A percentile compares a stretch with the other conserved stretches of the same genome.
phyloP scores from a whole-genome alignment of 306 rosid species.

The Notholithocarpus densiflorus region DNA sequence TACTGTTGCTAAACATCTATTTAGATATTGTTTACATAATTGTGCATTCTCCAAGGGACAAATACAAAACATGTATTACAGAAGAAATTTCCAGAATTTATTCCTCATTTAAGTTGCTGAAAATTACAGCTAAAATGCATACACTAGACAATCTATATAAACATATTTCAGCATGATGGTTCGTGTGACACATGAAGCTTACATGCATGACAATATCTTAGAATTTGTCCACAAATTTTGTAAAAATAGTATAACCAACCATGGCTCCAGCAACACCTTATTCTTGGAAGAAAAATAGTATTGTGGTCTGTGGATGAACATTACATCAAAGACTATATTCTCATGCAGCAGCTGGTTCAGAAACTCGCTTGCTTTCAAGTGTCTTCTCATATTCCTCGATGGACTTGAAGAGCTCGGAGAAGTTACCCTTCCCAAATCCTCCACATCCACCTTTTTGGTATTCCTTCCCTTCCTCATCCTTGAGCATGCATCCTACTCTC shows the following conservation, averaged over 20 bases:
- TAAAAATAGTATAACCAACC: background rate
- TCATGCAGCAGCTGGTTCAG: slow-evolving; percentile 33
- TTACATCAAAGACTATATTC: background rate
- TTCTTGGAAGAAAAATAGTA: background rate
- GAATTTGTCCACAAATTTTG: background rate
- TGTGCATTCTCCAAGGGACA: too few relatives aligned
- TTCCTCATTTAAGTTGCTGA: too few relatives aligned
- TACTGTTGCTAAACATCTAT: too few relatives aligned
- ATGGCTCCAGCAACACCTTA: slow-evolving; percentile 20
- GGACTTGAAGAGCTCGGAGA: slow-evolving; percentile 93
- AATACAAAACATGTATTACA: too few relatives aligned
- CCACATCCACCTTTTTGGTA: slow-evolving; percentile 96
- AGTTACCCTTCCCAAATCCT: slow-evolving; percentile 97
- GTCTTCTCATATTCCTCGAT: slow-evolving; percentile 92
- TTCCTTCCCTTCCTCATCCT: slow-evolving; percentile 69
- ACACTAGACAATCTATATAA: too few relatives aligned
- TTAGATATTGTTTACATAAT: too few relatives aligned
- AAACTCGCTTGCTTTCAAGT: slow-evolving; percentile 47
- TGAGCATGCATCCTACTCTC: slow-evolving; percentile 83
- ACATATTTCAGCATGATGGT: too few relatives aligned
- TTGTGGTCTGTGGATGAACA: background rate
- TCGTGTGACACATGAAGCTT: too few relatives aligned
- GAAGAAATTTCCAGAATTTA: too few relatives aligned
- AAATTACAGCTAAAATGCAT: too few relatives aligned
- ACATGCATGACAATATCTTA: too few relatives aligned